Evolutionary conservation across 2,329 filamentous ascomycete genomes (phyloP).

Genomic region (Akanthomyces lecanii): DNA sequence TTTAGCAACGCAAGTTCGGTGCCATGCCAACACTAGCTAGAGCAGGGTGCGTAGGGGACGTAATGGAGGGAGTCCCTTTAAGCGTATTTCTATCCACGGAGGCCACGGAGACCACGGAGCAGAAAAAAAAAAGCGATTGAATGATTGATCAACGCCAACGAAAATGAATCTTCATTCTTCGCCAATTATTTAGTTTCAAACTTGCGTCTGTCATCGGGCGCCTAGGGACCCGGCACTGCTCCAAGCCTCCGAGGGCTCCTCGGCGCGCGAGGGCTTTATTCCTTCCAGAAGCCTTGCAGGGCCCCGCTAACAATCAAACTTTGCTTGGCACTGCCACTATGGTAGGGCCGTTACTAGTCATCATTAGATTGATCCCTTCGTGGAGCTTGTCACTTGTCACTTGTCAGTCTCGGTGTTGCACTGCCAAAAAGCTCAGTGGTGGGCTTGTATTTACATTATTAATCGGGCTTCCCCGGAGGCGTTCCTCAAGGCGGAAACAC

Average conservation of each 20-base stretch:
- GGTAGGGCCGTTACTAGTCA: not conserved
- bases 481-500: not conserved
- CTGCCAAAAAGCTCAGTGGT: not conserved
- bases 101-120: too few relatives aligned
- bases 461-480: not conserved
- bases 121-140: too few relatives aligned
- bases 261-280: not conserved
- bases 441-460: not conserved
- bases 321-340: not conserved
- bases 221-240: constrained; percentile 4
- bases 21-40: too few relatives aligned
- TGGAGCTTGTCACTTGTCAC: not conserved
- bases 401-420: not conserved
- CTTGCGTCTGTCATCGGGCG: not conserved
- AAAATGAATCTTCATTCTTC: too few relatives aligned
- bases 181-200: not conserved
- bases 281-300: not conserved
- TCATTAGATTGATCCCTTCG: not conserved
- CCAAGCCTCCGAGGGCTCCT: constrained; percentile 1
- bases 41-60: too few relatives aligned
- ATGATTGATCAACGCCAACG: too few relatives aligned
- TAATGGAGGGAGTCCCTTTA: too few relatives aligned
- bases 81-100: too few relatives aligned
- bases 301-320: constrained; percentile 1
- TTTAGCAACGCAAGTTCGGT: too few relatives aligned